These are phyloP conservation scores for Gloeophyllum trabeum DNA, from an alignment of 768 basidiomycete genomes.

Conservation along the genomic window DNA sequence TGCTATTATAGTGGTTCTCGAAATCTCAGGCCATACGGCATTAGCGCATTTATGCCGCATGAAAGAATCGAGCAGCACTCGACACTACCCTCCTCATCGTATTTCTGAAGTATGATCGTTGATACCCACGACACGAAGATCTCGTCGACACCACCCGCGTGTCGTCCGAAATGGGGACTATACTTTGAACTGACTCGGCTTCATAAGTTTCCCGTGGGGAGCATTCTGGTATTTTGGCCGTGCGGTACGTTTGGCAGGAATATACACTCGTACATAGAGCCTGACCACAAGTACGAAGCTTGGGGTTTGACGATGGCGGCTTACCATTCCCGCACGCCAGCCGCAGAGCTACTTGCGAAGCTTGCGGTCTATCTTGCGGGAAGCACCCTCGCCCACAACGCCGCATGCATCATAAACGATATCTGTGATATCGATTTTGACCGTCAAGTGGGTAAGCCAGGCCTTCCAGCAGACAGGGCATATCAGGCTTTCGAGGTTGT, in stretches of 20 bases:
- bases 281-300: slow-evolving; percentile 1
- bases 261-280: background rate
- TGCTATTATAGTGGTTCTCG: too few species aligned
- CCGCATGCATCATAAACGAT: slow-evolving; percentile 46
- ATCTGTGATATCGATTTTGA: slow-evolving; percentile 45
- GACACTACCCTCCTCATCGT: too few species aligned
- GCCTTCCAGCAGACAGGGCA: too few species aligned
- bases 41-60: too few species aligned
- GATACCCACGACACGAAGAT: too few species aligned
- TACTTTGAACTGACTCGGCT: slow-evolving; percentile 1
- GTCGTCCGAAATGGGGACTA: too few species aligned
- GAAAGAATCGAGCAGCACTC: too few species aligned
- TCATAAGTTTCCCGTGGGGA: background rate
- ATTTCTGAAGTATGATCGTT: too few species aligned
- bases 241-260: background rate
- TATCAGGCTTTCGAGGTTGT: too few species aligned
- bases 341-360: too few species aligned
- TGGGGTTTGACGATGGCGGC: slow-evolving; percentile 46
- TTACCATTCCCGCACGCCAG: slow-evolving; percentile 13
- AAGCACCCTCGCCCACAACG: slow-evolving; percentile 31
- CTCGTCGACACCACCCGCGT: too few species aligned
- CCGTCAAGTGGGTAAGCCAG: slow-evolving; percentile 40
- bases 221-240: background rate
- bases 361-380: slow-evolving; percentile 22
- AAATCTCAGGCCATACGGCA: too few species aligned